Conservation (phyloP, 129 eudicot genomes). For the Flaveria robusta region DNA sequence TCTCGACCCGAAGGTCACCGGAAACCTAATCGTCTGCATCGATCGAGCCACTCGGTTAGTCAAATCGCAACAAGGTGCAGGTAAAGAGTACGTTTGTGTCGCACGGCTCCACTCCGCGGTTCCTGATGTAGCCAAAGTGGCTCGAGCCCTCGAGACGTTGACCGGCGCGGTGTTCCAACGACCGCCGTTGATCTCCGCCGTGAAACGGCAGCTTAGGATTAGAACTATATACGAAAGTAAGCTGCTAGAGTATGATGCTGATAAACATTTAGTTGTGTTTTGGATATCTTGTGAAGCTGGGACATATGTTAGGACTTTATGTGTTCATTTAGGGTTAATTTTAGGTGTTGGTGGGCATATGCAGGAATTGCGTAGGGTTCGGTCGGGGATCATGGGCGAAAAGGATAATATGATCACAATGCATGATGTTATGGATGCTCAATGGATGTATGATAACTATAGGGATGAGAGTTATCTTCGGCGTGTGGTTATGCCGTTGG, state of each 20-base stretch:
- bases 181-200: slow-evolving; percentile 87
- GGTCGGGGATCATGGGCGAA: slow-evolving; percentile 93
- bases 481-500: slow-evolving; percentile 80
- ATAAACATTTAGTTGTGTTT: slow-evolving; percentile 79
- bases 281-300: slow-evolving; percentile 96
- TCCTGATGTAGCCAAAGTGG: slow-evolving; percentile 73
- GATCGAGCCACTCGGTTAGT: slow-evolving; percentile 87
- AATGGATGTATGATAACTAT: slow-evolving; percentile 62
- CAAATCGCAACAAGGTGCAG: slow-evolving; percentile 94
- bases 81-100: slow-evolving; percentile 89
- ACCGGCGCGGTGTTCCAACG: slow-evolving; percentile 88
- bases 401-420: slow-evolving; percentile 85
- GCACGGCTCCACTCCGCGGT: slow-evolving; percentile 76
- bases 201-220: slow-evolving; percentile 78
- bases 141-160: slow-evolving; percentile 71
- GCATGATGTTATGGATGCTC: slow-evolving; percentile 97
- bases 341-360: slow-evolving; percentile 89
- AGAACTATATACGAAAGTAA: slow-evolving; percentile 85
- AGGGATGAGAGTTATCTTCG: slow-evolving; percentile 75
- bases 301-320: slow-evolving; percentile 84
- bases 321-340: slow-evolving; percentile 85
- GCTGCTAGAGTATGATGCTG: slow-evolving; percentile 73
- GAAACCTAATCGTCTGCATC: slow-evolving; percentile 76
- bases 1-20: slow-evolving; percentile 83
- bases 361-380: slow-evolving; percentile 84